Base-by-base conservation (phyloP, 2,329 filamentous ascomycete species). In the Neoarthrinium moseri region DNA sequence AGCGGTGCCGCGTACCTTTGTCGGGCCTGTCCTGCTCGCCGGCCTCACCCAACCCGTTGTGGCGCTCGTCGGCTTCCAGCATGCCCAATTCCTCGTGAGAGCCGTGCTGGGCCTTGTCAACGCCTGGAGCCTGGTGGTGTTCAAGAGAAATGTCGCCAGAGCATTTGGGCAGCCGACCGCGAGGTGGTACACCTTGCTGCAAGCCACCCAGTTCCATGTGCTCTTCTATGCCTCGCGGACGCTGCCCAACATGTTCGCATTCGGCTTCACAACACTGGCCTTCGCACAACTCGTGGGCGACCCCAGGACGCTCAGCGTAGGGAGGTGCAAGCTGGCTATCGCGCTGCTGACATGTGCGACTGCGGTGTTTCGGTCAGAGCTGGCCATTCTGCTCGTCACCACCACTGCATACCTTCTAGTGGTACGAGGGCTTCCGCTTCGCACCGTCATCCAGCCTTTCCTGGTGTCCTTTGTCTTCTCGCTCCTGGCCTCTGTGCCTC, bases 171-270 rank as follows among this genome's bases (percentile, higher is more conserved):
- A 66, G 22, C 73, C 74, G 4, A 80, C 84, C 4, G 86, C 82
- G 4, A 75, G 83, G 45, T 97, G 92, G 91, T 99, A 87, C 71
- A 69, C 86, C 4, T 51, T 89, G 30, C 75, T 97, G 44, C 86
- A 91, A 60, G 80, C 81, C 1, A 86, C 83, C 65, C 92, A 97
- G 66, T 99, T 99, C 61, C 94, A 99, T 68, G 71, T 95, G 50
- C 77, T 94, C 51, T 99, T 90, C 68, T 99, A 99, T 71, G 86
- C 91, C 12, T 94, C 91, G 13, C 79, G 94, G 50, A 94, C 91
- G 3, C 71, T 99, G 53, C 94, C 94, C 2, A 99, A 99, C 64
- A 96, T 95, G 87, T 95, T 96, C 68, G 91, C 94, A 17, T 94
- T 97, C 70, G 81, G 83, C 8, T 70, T 96, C 48, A 89, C 85